phyloP scores from a whole-genome alignment of 495 filamentous ascomycete genomes.

The Penicillium desertorum region DNA sequence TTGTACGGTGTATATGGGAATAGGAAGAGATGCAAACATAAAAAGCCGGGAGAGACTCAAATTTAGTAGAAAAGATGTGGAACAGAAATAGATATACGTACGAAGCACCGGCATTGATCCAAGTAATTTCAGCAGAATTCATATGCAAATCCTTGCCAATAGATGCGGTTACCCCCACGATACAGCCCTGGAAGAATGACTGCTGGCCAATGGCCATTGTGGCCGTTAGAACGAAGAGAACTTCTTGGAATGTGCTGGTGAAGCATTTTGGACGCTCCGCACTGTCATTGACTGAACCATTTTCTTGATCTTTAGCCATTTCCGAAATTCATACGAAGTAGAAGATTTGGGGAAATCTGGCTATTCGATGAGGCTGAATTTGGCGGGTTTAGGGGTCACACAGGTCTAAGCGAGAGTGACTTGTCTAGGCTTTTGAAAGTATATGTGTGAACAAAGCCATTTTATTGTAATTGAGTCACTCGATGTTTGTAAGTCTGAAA shows the following conservation, averaged over 20 bases:
- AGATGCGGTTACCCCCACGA: slow-evolving; percentile 61
- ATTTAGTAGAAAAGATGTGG: not conserved
- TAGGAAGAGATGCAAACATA: not conserved
- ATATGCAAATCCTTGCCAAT: slow-evolving; percentile 63
- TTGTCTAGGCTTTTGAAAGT: not conserved
- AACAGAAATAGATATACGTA: slow-evolving; percentile 32
- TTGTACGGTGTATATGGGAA: not conserved
- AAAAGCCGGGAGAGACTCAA: not conserved
- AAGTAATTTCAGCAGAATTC: slow-evolving; percentile 68
- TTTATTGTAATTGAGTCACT: not conserved
- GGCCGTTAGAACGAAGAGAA: slow-evolving; percentile 64
- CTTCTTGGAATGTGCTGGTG: slow-evolving; percentile 61
- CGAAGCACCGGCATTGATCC: slow-evolving; percentile 65
- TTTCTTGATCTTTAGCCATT: slow-evolving; percentile 19
- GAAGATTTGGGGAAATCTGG: not conserved
- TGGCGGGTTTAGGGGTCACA: not conserved
- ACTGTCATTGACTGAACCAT: slow-evolving; percentile 12
- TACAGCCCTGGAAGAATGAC: slow-evolving; percentile 58
- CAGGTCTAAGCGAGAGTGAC: not conserved
- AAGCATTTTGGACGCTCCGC: slow-evolving; percentile 56
- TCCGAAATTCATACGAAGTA: not conserved
- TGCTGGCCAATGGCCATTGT: slow-evolving; percentile 68
- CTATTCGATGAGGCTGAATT: not conserved
- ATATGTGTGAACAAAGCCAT: not conserved
- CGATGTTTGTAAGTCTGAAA: too few species aligned